A percentile compares a stretch with the other conserved stretches of the same genome.
phyloP scores from a whole-genome alignment of 2,329 filamentous ascomycete genomes.

The Calonectria multiphialidica region DNA sequence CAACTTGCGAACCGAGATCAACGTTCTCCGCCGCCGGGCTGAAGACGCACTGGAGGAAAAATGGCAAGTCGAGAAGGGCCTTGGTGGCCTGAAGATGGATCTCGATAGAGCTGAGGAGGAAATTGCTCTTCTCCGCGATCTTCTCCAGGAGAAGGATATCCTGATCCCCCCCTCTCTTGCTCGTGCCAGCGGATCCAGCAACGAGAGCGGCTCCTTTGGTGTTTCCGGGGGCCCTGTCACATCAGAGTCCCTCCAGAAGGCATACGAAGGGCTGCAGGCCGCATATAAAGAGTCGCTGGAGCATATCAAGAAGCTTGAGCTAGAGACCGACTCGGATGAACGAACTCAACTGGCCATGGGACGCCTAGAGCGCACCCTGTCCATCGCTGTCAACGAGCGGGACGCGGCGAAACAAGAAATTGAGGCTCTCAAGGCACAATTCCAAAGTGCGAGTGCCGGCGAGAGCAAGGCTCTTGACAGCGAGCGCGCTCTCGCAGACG shows the following conservation, averaged over 20 bases:
- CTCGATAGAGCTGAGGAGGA: slow-evolving; percentile 95
- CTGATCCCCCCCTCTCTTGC: slow-evolving; percentile 73
- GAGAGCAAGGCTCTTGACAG: slow-evolving; percentile 69
- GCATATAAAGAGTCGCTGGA: slow-evolving; percentile 76
- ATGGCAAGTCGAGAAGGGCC: slow-evolving; percentile 93
- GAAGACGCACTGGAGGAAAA: slow-evolving; percentile 97
- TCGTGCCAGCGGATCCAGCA: slow-evolving; percentile 54
- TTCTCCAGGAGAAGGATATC: slow-evolving; percentile 88
- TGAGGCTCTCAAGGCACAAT: slow-evolving; percentile 70
- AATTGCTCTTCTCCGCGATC: slow-evolving; percentile 81
- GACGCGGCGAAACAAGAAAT: slow-evolving; percentile 78
- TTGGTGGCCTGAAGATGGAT: slow-evolving; percentile 93
- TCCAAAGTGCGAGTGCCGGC: slow-evolving; percentile 67
- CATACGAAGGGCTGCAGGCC: slow-evolving; percentile 81
- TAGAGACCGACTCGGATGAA: slow-evolving; percentile 61
- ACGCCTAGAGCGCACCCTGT: slow-evolving; percentile 76
- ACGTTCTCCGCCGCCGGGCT: slow-evolving; percentile 83
- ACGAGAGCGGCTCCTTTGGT: slow-evolving; percentile 45
- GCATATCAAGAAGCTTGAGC: slow-evolving; percentile 74
- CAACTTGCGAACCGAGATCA: slow-evolving; percentile 85
- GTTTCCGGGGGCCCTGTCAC: slow-evolving; percentile 61
- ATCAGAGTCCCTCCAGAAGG: slow-evolving; percentile 78
- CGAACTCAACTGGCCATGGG: slow-evolving; percentile 73
- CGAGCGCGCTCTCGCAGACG: slow-evolving; percentile 74
- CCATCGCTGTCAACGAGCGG: slow-evolving; percentile 77